phyloP scores from a whole-genome alignment of 768 basidiomycete species.

The Sporobolomyces phaffii region DNA sequence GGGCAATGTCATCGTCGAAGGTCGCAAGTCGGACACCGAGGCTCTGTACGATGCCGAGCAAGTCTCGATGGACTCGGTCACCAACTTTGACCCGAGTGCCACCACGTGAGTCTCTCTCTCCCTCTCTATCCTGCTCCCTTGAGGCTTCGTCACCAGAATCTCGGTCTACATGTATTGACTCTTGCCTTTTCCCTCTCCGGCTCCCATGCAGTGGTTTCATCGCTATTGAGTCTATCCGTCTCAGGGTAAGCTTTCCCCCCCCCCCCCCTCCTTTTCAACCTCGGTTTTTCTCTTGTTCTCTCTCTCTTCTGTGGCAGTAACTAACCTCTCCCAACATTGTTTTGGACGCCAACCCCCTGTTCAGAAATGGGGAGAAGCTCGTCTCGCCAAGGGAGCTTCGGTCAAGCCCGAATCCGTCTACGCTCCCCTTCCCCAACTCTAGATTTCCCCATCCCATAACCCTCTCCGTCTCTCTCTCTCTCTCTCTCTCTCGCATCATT shows the following conservation, averaged over 20 bases:
- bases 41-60: conserved; percentile 90
- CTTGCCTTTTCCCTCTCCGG: neutral
- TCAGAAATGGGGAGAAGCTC: conserved; percentile 37
- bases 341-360: neutral
- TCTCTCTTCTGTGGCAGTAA: too few species aligned
- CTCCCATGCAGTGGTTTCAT: conserved; percentile 68
- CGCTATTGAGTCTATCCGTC: conserved; percentile 91
- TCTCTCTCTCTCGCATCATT: too few species aligned
- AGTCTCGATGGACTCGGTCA: conserved; percentile 97
- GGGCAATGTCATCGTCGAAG: conserved; percentile 91
- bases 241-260: conserved; percentile 56
- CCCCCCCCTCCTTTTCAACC: too few species aligned
- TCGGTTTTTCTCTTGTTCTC: neutral
- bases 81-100: conserved; percentile 84
- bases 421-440: conserved; percentile 26
- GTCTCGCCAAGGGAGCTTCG: conserved; percentile 21
- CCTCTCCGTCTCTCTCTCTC: neutral
- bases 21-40: conserved; percentile 73
- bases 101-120: conserved; percentile 26
- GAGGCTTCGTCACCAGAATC: too few species aligned
- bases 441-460: too few species aligned
- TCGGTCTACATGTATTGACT: neutral
- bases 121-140: neutral
- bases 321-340: too few species aligned
- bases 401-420: conserved; percentile 39